phyloP scores from a whole-genome alignment of 495 filamentous ascomycete genomes.

The Aspergillus avenaceus region DNA sequence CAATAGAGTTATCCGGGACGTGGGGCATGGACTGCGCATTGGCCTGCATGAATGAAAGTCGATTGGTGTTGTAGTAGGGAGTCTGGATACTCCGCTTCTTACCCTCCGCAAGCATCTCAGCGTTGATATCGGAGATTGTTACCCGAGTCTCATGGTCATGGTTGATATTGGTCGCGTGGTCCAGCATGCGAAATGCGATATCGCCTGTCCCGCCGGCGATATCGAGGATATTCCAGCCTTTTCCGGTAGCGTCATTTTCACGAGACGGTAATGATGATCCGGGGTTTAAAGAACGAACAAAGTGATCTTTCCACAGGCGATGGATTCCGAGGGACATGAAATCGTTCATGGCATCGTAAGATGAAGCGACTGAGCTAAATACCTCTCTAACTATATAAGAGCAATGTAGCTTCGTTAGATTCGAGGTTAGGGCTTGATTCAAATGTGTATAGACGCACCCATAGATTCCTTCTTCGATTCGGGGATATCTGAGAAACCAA shows the following conservation, averaged over 20 bases:
- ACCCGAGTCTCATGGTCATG: conserved; percentile 72
- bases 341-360: conserved; percentile 97
- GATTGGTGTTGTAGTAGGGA: conserved; percentile 51
- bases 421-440: background rate
- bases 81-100: conserved; percentile 64
- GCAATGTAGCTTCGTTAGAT: conserved; percentile 14
- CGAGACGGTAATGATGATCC: conserved; percentile 59
- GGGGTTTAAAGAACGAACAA: conserved; percentile 87
- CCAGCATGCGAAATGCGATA: conserved; percentile 95
- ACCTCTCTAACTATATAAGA: conserved; percentile 66
- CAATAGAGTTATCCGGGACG: conserved; percentile 61
- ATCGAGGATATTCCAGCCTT: conserved; percentile 82
- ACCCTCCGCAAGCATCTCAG: conserved; percentile 87
- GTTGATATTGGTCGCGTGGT: conserved; percentile 81
- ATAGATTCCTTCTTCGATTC: conserved; percentile 75
- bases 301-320: conserved; percentile 97
- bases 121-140: conserved; percentile 92
- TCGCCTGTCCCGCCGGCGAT: conserved; percentile 97
- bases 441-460: conserved; percentile 41
- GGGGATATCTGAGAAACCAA: conserved; percentile 86
- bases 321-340: conserved; percentile 97
- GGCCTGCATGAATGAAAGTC: conserved; percentile 77
- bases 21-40: conserved; percentile 79
- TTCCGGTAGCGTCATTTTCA: conserved; percentile 29
- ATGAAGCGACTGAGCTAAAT: conserved; percentile 92